Evolutionary conservation across 805 yeast genomes (phyloP).

Genomic region (Candida vartiovaarae): DNA sequence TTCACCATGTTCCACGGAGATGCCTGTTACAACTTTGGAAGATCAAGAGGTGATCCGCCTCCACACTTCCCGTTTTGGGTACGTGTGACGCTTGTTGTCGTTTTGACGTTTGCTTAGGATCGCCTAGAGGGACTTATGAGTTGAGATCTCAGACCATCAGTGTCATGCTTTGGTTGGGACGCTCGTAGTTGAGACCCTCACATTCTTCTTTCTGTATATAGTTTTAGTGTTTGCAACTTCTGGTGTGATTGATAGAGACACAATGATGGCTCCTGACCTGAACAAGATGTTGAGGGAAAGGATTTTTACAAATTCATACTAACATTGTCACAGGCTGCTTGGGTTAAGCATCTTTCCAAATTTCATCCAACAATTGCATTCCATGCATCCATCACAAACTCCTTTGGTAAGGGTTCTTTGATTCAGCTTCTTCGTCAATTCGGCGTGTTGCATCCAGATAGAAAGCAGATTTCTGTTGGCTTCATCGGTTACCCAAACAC

Average conservation of each 20-base stretch:
- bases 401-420: conserved; percentile 95
- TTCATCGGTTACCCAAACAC: conserved; percentile 97
- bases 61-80: conserved; percentile 42
- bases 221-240: conserved; percentile 5
- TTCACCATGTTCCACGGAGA: conserved; percentile 35
- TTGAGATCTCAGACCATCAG: conserved; percentile 46
- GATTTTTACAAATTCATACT: conserved; percentile 9
- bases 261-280: too few species aligned
- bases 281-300: not conserved
- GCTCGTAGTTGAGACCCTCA: conserved; percentile 90
- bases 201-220: conserved; percentile 32
- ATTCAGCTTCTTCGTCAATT: conserved; percentile 92
- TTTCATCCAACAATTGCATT: conserved; percentile 93
- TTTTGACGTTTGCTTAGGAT: conserved; percentile 26
- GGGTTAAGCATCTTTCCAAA: conserved; percentile 94
- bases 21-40: conserved; percentile 99
- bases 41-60: conserved; percentile 57
- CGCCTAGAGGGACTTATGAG: conserved; percentile 50
- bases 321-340: conserved; percentile 72
- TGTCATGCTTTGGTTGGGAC: conserved; percentile 13
- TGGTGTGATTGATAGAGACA: not conserved
- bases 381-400: conserved; percentile 95
- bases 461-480: conserved; percentile 95
- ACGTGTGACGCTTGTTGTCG: conserved; percentile 24
- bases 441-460: conserved; percentile 81